Percentiles rank a stretch among this genome's conserved stretches.
phyloP scores from a whole-genome alignment of 768 basidiomycete genomes.

The Rhizopogon salebrosus region DNA sequence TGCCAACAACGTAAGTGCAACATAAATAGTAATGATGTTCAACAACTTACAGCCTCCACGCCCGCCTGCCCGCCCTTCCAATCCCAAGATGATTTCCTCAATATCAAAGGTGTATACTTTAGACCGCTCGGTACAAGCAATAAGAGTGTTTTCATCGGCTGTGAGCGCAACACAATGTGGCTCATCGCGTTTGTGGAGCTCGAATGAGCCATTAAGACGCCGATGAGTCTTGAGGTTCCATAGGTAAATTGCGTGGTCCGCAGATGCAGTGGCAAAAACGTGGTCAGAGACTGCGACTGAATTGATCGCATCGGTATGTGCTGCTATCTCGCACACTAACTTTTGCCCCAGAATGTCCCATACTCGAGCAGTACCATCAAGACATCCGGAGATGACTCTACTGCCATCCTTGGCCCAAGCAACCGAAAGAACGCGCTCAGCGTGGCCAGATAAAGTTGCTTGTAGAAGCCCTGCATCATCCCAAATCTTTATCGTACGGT shows the following conservation, averaged over 20 bases:
- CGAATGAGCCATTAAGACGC: not conserved
- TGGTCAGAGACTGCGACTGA: not conserved
- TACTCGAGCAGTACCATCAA: not conserved
- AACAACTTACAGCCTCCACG: not conserved
- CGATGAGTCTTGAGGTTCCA: not conserved
- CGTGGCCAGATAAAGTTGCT: not conserved
- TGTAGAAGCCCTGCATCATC: not conserved
- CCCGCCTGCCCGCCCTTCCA: no score
- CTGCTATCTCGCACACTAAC: not conserved
- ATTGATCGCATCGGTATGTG: not conserved
- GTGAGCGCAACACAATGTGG: not conserved
- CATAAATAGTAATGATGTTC: not conserved
- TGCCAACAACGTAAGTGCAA: not conserved
- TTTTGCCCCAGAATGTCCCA: no score
- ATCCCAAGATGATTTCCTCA: not conserved
- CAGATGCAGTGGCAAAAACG: not conserved
- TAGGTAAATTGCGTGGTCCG: not conserved
- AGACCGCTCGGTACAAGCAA: not conserved
- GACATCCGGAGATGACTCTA: not conserved
- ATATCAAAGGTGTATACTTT: not conserved
- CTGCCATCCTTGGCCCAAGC: not conserved
- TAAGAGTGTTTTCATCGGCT: not conserved
- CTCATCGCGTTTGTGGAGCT: not conserved
- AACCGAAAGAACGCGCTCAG: not conserved
- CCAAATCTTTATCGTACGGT: constrained; percentile 19